Evolutionary conservation across 2,329 filamentous ascomycete genomes (phyloP).

Genomic region (Calonectria pauciramosa): DNA sequence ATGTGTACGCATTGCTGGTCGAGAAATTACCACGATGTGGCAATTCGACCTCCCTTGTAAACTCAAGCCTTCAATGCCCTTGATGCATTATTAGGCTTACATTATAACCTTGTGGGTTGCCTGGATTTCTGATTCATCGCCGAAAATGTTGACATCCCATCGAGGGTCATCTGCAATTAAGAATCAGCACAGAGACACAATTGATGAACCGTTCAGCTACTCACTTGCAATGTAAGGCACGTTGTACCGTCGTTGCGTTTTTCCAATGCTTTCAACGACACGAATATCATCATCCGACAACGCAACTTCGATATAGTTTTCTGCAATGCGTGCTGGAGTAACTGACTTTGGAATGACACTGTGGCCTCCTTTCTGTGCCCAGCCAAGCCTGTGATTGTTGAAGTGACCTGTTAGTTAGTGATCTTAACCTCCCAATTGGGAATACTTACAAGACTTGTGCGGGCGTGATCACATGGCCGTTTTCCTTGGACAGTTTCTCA

Average conservation of each 20-base stretch:
- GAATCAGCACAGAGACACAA: background rate
- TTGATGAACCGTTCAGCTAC: background rate
- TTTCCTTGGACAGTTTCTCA: conserved; percentile 52
- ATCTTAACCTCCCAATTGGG: too few relatives aligned
- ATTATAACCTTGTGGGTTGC: conserved; percentile 4
- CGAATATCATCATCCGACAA: conserved; percentile 58
- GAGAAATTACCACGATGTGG: too few relatives aligned
- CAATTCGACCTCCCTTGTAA: too few relatives aligned
- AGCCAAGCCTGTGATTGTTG: conserved; percentile 60
- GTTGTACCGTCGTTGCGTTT: conserved; percentile 30
- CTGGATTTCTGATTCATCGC: background rate
- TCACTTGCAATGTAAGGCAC: background rate
- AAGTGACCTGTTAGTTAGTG: too few relatives aligned
- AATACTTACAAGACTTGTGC: conserved; percentile 52
- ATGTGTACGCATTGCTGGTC: too few relatives aligned
- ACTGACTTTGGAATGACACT: conserved; percentile 83
- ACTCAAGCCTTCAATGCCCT: too few relatives aligned
- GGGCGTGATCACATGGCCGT: conserved; percentile 51
- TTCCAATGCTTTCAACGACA: conserved; percentile 19
- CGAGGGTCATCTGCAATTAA: background rate
- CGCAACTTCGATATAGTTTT: conserved; percentile 77
- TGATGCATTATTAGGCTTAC: too few relatives aligned
- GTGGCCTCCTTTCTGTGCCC: conserved; percentile 70
- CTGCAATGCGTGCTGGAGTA: conserved; percentile 73
- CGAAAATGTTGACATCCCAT: conserved; percentile 6